A percentile compares a stretch with the other conserved stretches of the same genome.
phyloP scores from a whole-genome alignment of 2,329 filamentous ascomycete species.

The Pyricularia pennisetigena region DNA sequence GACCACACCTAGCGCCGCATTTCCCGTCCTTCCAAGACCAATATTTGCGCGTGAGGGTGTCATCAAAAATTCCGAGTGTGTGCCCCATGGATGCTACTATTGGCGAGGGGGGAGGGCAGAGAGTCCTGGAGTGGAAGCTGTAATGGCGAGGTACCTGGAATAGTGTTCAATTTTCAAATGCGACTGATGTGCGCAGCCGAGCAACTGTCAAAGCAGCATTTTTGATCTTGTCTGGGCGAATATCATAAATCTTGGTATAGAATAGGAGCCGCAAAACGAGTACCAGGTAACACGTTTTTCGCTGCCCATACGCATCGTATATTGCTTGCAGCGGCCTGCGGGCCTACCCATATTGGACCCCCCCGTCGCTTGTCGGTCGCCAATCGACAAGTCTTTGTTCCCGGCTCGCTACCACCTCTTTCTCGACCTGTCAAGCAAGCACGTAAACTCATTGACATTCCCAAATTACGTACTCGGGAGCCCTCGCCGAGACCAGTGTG shows the following conservation, averaged over 20 bases:
- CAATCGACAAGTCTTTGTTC: background rate
- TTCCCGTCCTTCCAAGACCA: background rate
- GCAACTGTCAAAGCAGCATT: background rate
- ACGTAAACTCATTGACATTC: background rate
- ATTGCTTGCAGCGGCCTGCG: background rate
- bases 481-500: background rate
- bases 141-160: background rate
- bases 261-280: background rate
- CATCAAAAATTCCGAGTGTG: background rate
- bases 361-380: background rate
- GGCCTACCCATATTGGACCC: background rate
- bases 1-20: background rate
- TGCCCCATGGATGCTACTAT: background rate
- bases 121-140: background rate
- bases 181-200: background rate
- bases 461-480: background rate
- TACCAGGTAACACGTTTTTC: background rate
- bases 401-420: background rate
- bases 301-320: too few species aligned
- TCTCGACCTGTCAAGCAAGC: background rate
- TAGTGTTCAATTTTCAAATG: background rate
- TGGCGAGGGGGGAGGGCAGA: background rate
- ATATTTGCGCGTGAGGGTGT: background rate
- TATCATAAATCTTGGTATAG: background rate
- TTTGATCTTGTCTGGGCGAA: background rate